Base-by-base conservation (phyloP, 352 stramenopile species). In the Blastocystis sp. region DNA sequence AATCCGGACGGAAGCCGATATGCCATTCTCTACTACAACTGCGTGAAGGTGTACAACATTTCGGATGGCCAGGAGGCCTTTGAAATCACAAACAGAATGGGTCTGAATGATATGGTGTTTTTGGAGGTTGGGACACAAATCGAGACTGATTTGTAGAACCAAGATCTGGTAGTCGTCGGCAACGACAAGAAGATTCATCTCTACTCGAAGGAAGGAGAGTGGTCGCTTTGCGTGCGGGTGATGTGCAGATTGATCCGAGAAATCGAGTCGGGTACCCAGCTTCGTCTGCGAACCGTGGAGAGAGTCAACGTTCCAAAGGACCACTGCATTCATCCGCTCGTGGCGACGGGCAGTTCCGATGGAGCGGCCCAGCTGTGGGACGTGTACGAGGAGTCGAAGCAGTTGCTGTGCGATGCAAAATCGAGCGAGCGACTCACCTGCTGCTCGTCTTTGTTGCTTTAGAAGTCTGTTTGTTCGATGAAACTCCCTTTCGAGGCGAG, bases 101-200 rank as follows among this genome's bases (percentile, higher is more conserved):
- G 74, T 19, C 69, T 62, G 21, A 84, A 84, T 10, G 74, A 84
- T 38, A 69, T 84, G 52, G 74, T 64, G 21, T 68, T 68, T 59
- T 59, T 84, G 9, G 48, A 28, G 21, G 74, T 84, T 57, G 54
- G 28, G 54, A 34, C 21, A 28, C 0, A 3, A 3, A 21, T 66
- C 21, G 21, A 48, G n/a, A 28, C 9, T 68, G 28, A 69, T 57
- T 3, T 42, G 52, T 70, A 84, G 74, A 84, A 84, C 48, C 52
- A 59, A 59, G 74, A 84, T 38, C 38, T 84, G 10, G 54, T 84
- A 14, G 21, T 69, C 40, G 74, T 84, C 3, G 74, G 74, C n/a
- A 84, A 84, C 60, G 74, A 84, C 34, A 84, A 84, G 57, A 66
- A 52, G 74, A 69, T 84, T 57, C 74, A 84, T 52, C n/a, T 84